A percentile compares a stretch with the other conserved stretches of the same genome.
Conservation (phyloP, 2,329 filamentous ascomycete species). For the Cladorrhinum sp. region DNA sequence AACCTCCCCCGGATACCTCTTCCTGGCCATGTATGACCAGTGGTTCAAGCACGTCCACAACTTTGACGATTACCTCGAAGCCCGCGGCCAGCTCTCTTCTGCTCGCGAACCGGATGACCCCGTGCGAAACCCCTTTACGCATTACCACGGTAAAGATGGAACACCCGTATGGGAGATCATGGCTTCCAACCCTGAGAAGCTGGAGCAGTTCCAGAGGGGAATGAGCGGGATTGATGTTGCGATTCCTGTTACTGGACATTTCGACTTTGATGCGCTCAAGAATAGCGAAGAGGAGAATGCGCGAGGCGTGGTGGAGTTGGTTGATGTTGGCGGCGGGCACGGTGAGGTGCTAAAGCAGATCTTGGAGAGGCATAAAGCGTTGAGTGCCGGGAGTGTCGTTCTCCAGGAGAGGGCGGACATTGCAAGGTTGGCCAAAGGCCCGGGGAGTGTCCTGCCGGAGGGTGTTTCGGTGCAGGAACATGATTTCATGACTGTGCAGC, state of each 20-base stretch:
- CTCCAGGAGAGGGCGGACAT: slow-evolving; percentile 31
- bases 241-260: slow-evolving; percentile 34
- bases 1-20: slow-evolving; percentile 30
- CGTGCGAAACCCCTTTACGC: slow-evolving; percentile 32
- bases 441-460: slow-evolving; percentile 19
- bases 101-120: slow-evolving; percentile 30
- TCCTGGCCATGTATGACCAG: slow-evolving; percentile 34
- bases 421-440: slow-evolving; percentile 27
- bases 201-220: slow-evolving; percentile 32
- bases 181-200: slow-evolving; percentile 31
- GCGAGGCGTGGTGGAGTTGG: slow-evolving; percentile 27
- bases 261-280: slow-evolving; percentile 31
- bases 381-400: slow-evolving; percentile 27
- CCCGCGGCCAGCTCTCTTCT: neutral
- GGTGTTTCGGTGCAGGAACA: slow-evolving; percentile 27
- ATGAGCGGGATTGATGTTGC: slow-evolving; percentile 35
- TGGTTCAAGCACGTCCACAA: slow-evolving; percentile 35
- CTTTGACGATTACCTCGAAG: slow-evolving; percentile 34
- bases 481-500: slow-evolving; percentile 33
- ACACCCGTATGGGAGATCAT: slow-evolving; percentile 35
- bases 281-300: slow-evolving; percentile 23
- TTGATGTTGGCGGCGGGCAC: slow-evolving; percentile 34
- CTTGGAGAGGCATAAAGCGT: slow-evolving; percentile 29
- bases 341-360: slow-evolving; percentile 33
- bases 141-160: slow-evolving; percentile 33